Evolutionary conservation across 768 basidiomycete genomes (phyloP).

Genomic region (Strobilomyces dryophilus): DNA sequence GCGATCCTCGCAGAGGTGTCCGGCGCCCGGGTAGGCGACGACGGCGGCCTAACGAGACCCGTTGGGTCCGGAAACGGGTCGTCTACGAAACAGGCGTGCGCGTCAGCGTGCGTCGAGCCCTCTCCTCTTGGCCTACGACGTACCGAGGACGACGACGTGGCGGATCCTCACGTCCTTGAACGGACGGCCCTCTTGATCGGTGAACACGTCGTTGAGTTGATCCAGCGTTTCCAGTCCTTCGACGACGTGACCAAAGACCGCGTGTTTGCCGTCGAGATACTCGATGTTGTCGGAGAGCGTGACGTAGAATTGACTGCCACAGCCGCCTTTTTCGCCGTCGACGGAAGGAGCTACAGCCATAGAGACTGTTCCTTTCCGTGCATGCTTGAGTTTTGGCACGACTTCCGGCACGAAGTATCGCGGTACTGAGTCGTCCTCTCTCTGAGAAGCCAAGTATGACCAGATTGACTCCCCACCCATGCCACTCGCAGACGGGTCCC

Average conservation of each 20-base stretch:
- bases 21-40: slow-evolving; percentile 75
- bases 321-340: slow-evolving; percentile 66
- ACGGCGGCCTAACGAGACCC: slow-evolving; percentile 66
- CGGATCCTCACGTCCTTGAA: slow-evolving; percentile 92
- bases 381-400: slow-evolving; percentile 78
- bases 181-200: slow-evolving; percentile 85
- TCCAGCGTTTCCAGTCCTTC: slow-evolving; percentile 91
- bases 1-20: slow-evolving; percentile 88
- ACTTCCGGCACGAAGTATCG: slow-evolving; percentile 90
- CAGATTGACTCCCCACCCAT: slow-evolving; percentile 90
- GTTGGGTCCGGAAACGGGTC: slow-evolving; percentile 92
- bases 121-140: slow-evolving; percentile 4
- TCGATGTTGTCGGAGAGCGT: slow-evolving; percentile 89
- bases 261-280: slow-evolving; percentile 92
- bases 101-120: slow-evolving; percentile 2
- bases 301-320: slow-evolving; percentile 96
- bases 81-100: slow-evolving; percentile 43
- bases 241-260: slow-evolving; percentile 93
- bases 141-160: slow-evolving; percentile 94
- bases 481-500: slow-evolving; percentile 95
- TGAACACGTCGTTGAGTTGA: slow-evolving; percentile 88
- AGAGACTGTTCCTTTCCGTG: slow-evolving; percentile 81
- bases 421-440: slow-evolving; percentile 33
- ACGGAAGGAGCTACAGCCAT: slow-evolving; percentile 94
- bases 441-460: slow-evolving; percentile 62